Percentiles rank a stretch among this genome's conserved stretches.
These are phyloP conservation scores for Spathaspora sp. DNA, from an alignment of 1,139 yeast species.

Conservation along the genomic window DNA sequence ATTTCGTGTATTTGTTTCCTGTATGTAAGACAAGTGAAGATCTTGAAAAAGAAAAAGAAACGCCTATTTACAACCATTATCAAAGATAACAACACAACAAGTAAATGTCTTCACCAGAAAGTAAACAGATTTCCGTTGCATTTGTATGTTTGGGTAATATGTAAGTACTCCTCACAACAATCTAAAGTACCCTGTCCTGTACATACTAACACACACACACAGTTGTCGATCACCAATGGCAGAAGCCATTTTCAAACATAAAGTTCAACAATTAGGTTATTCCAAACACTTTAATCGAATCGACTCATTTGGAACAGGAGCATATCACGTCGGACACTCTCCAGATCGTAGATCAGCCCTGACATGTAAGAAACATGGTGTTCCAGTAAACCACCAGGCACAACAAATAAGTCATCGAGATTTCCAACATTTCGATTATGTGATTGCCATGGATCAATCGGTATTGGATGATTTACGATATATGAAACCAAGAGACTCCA, in stretches of 20 bases:
- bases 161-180: slow-evolving; percentile 39
- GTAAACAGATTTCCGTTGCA: slow-evolving; percentile 59
- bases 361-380: slow-evolving; percentile 70
- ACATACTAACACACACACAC: background rate
- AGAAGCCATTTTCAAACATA: slow-evolving; percentile 80
- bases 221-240: slow-evolving; percentile 98
- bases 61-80: background rate
- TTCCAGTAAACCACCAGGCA: slow-evolving; percentile 72
- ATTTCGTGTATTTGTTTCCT: too few species aligned
- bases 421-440: slow-evolving; percentile 72
- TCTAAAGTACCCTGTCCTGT: background rate
- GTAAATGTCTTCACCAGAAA: slow-evolving; percentile 19
- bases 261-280: slow-evolving; percentile 52
- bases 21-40: background rate
- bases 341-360: slow-evolving; percentile 76
- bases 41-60: background rate
- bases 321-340: slow-evolving; percentile 76
- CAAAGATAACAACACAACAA: slow-evolving; percentile 16
- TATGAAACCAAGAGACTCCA: slow-evolving; percentile 55
- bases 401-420: slow-evolving; percentile 64
- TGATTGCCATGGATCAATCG: slow-evolving; percentile 81
- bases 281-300: slow-evolving; percentile 45
- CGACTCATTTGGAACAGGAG: slow-evolving; percentile 89
- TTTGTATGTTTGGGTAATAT: slow-evolving; percentile 93
- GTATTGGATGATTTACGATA: slow-evolving; percentile 61